Evolutionary conservation across 2,329 filamentous ascomycete species (phyloP), one percentile per base, ranked within the genome.

Genomic region (Ceratocystis variospora): DNA sequence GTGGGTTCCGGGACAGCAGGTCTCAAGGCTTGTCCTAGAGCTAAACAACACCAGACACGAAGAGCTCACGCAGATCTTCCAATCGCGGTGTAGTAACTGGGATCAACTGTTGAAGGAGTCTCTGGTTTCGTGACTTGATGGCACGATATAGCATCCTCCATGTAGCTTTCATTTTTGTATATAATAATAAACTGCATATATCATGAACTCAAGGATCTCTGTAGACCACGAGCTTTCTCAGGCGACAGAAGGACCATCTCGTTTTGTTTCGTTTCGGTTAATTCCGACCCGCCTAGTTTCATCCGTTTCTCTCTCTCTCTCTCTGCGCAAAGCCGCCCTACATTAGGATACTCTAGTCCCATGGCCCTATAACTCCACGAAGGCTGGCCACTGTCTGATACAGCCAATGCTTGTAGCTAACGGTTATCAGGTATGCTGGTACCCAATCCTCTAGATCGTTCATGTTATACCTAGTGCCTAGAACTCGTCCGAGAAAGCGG

Each of bases 31-130:
- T 64, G 68, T 75, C n/a, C 69, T 80, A 22, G 74, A 77, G 73
- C 73, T 74, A 4, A 72, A 71, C 8, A 74, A 74, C 19, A 72
- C 73, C 33, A 69, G 71, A n/a, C 77, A 78, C 73, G 78, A 80
- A 71, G 64, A 50, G 2, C 72, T 75, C 44, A 70, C 55, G 3
- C 28, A 59, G 28, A 33, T 7, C 19, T 65, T 65, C 41, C 44
- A 10, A 7, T 28, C 15, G 8, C 22, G 28, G 48, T 64, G 63
- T 44, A 44, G 33, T 15, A 33, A 59, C 31, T 64, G 63, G 48
- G 55, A 59, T 25, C 55, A 7, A 25, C 31, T 48, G 37, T n/a
- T 48, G 8, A 25, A 48, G 19, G 45, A 62, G 41, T 62, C 57
- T n/a, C 31, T 62, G 6, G 41, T 62, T 5, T n/a, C 64, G 15